Conservation (phyloP, 2,329 filamentous ascomycete species). For the Penicillium sp. region DNA sequence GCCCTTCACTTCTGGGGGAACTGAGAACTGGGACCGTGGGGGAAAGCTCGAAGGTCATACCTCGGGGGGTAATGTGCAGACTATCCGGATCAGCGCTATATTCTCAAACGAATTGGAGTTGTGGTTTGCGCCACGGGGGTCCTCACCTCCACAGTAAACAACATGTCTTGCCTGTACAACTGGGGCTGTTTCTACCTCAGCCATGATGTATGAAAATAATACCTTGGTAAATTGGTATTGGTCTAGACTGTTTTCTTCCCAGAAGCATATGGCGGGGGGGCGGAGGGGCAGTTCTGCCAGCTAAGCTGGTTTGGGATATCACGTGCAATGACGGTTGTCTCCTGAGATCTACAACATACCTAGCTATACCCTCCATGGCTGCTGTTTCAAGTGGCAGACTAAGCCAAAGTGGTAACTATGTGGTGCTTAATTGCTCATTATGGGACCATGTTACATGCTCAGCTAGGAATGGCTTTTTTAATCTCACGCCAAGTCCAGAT, state of each 20-base stretch:
- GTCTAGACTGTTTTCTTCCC: slow-evolving; percentile 2
- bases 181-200: slow-evolving; percentile 24
- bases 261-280: slow-evolving; percentile 8
- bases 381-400: not conserved
- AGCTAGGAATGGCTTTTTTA: not conserved
- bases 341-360: not conserved
- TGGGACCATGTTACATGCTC: not conserved
- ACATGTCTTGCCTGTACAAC: slow-evolving; percentile 44
- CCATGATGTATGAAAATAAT: slow-evolving; percentile 1
- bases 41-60: slow-evolving; percentile 37
- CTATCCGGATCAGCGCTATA: slow-evolving; percentile 30
- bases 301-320: slow-evolving; percentile 4
- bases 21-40: not conserved
- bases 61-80: slow-evolving; percentile 60
- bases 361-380: too few relatives aligned
- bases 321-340: not conserved
- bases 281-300: slow-evolving; percentile 9
- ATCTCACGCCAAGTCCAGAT: too few relatives aligned
- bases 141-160: slow-evolving; percentile 54
- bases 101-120: not conserved
- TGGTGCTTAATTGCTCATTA: not conserved
- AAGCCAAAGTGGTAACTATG: not conserved
- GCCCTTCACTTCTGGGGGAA: not conserved
- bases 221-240: not conserved
- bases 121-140: not conserved